Percentiles rank a stretch among this genome's conserved stretches.
phyloP scores from a whole-genome alignment of 2,329 filamentous ascomycete genomes.

The Chaetomiaceae sp. region DNA sequence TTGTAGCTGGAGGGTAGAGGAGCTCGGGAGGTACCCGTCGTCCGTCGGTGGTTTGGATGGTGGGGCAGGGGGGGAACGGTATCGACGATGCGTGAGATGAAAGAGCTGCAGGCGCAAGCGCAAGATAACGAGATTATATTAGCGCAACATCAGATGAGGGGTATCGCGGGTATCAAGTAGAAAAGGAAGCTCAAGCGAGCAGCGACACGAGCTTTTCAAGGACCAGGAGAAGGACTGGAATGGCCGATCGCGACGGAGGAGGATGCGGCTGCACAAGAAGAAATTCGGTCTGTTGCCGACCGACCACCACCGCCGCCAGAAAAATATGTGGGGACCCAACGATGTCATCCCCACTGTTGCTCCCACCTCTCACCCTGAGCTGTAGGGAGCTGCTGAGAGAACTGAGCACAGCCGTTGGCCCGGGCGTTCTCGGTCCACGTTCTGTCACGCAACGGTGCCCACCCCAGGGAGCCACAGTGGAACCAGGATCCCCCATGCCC shows the following conservation, averaged over 20 bases:
- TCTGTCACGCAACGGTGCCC: slow-evolving; percentile 1
- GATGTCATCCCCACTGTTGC: slow-evolving; percentile 8
- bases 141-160: background rate
- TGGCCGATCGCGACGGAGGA: background rate
- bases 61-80: background rate
- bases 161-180: background rate
- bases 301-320: background rate
- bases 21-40: no score
- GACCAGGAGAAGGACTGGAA: background rate
- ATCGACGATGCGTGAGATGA: background rate
- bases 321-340: slow-evolving; percentile 3
- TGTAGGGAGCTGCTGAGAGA: background rate
- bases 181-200: background rate
- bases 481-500: no score
- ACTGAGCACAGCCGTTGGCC: slow-evolving; percentile 11
- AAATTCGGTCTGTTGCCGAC: background rate
- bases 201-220: background rate
- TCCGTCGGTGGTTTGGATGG: background rate
- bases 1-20: no score
- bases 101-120: background rate
- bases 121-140: background rate
- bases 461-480: slow-evolving; percentile 1
- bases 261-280: background rate
- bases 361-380: no score
- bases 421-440: slow-evolving; percentile 2